phyloP scores from a whole-genome alignment of 2,329 filamentous ascomycete genomes.

The Clonostachys rhizophaga region DNA sequence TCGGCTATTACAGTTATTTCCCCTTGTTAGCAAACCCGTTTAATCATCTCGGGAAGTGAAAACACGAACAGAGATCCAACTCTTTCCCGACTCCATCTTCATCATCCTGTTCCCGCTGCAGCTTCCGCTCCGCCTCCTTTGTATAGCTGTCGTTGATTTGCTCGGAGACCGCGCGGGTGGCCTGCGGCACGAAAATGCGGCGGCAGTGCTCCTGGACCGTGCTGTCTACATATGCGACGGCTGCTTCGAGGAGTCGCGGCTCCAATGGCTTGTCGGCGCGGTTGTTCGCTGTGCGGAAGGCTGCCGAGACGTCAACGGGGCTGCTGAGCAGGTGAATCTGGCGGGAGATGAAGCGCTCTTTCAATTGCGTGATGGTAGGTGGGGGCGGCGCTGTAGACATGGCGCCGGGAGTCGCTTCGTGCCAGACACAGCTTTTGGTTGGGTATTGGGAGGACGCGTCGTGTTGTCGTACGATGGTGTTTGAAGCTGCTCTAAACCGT shows the following conservation, averaged over 20 bases:
- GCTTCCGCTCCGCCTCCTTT: slow-evolving; percentile 33
- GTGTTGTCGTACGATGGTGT: too few species aligned
- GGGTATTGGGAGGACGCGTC: too few species aligned
- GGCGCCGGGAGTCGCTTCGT: too few species aligned
- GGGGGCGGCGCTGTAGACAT: not conserved
- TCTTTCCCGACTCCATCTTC: slow-evolving; percentile 29
- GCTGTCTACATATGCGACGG: slow-evolving; percentile 54
- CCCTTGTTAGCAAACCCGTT: not conserved
- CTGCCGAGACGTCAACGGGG: slow-evolving; percentile 34
- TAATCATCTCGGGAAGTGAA: not conserved
- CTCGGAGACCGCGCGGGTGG: slow-evolving; percentile 67
- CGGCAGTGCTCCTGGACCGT: slow-evolving; percentile 59
- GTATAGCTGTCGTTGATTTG: slow-evolving; percentile 66
- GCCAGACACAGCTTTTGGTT: too few species aligned
- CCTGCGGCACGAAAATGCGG: slow-evolving; percentile 62
- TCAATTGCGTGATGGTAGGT: slow-evolving; percentile 22
- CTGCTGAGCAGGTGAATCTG: slow-evolving; percentile 55
- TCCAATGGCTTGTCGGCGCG: slow-evolving; percentile 32
- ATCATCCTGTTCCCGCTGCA: slow-evolving; percentile 21
- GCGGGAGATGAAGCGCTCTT: slow-evolving; percentile 57
- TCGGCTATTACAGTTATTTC: slow-evolving; percentile 21
- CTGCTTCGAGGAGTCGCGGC: slow-evolving; percentile 49
- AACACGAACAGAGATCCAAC: slow-evolving; percentile 36
- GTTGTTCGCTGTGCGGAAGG: slow-evolving; percentile 45
- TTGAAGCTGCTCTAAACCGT: too few species aligned